Evolutionary conservation across 83 land plant species (phyloP), one percentile per base, ranked within the genome.

Genomic region (Thuja plicata): DNA sequence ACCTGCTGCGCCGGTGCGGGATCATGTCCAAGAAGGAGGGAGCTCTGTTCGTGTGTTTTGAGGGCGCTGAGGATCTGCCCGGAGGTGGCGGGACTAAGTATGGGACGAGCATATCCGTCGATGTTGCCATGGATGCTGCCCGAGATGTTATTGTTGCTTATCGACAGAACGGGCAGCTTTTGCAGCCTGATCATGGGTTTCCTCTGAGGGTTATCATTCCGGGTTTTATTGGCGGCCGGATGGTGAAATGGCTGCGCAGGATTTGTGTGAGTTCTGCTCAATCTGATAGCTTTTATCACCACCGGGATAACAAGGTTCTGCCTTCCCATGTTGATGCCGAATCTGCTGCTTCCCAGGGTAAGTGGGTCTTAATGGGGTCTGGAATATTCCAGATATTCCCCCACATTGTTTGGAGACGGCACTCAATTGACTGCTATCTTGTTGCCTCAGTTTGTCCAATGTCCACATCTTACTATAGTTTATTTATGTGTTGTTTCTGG

Each of bases 311-410:
- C 86, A 86, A 97, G 55, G 99, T 97, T 32, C 94, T 97, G 16
- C 99, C 99, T 5, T 95, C 99, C 10, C 99, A 97, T 60, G 96
- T 97, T 38, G 99, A 97, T 83, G 96, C 97, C 19, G 97, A 97
- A 62, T 91, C 92, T 0, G 99, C 99, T 16, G 92, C 92, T 79
- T 92, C 96, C 0, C 96, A 97, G 93, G 95, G 99, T 97, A 89
- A 55, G 89, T 21, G 27, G 7, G 5, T 7, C 24, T 0, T 43
- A 3, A 43, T n/a, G 70, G 32, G 30, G 0, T 37, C 21, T 81
- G 1, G 35, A 21, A 32, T 17, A 35, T 35, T 35, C 30, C 9
- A 6, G 5, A 41, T 1, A 41, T 0, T 38, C 38, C 8, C 83
- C 40, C 84, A 17, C 24, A 27, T 27, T 66, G 11, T 66, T 66